These are phyloP conservation scores for Aspergillus costaricaensis DNA, from an alignment of 2,329 filamentous ascomycete genomes.

Conservation along the genomic window DNA sequence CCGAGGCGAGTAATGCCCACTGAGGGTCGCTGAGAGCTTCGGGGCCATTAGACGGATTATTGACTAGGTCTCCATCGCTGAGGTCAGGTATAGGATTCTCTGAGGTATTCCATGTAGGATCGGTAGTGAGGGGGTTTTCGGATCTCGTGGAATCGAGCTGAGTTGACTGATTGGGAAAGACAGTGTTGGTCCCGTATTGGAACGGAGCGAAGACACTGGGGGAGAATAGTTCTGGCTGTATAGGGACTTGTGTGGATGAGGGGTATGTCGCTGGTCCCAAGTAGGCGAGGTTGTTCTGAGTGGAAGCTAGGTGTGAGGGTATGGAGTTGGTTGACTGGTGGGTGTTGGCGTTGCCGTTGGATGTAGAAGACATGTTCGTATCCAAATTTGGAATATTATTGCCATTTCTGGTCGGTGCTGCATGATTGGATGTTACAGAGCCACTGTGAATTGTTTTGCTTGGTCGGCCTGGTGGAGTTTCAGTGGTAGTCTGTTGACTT, in stretches of 20 bases:
- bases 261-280: neutral
- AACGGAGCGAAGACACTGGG: neutral
- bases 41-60: constrained; percentile 25
- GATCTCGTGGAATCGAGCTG: constrained; percentile 18
- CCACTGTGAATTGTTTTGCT: neutral
- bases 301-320: constrained; percentile 5
- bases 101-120: constrained; percentile 29
- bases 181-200: constrained; percentile 9
- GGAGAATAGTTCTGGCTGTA: neutral
- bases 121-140: constrained; percentile 11
- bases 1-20: constrained; percentile 35
- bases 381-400: constrained; percentile 26
- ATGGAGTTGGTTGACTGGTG: constrained; percentile 13
- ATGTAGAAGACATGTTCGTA: constrained; percentile 36
- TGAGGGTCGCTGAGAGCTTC: constrained; percentile 36
- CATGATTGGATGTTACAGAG: neutral
- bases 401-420: neutral
- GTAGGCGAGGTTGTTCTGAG: constrained; percentile 6
- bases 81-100: constrained; percentile 15
- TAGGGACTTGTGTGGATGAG: neutral
- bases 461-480: neutral
- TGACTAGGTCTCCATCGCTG: constrained; percentile 15
- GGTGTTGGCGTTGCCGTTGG: constrained; percentile 24
- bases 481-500: neutral
- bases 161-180: constrained; percentile 18